Percentiles rank a stretch among this genome's conserved stretches.
Evolutionary conservation across 1,284 basidiomycete genomes (phyloP).

Genomic region (Tetrapyrgos nigripes): DNA sequence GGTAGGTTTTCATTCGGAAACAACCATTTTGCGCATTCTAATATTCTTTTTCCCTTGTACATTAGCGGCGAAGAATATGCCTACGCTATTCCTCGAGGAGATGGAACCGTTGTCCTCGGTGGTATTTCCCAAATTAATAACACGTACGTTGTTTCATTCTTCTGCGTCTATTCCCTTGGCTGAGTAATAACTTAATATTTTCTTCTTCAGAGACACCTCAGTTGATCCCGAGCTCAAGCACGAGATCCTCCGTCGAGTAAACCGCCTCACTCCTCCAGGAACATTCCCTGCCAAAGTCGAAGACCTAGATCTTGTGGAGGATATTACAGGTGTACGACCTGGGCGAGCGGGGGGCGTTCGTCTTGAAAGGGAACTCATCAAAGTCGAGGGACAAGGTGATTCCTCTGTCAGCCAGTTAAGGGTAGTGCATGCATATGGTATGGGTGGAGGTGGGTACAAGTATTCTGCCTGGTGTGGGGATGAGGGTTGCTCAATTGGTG

Average conservation of each 20-base stretch:
- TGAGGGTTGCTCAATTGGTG: constrained; percentile 8
- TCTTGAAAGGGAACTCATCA: constrained; percentile 9
- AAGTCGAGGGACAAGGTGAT: not conserved
- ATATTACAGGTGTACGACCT: constrained; percentile 7
- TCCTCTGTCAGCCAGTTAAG: not conserved
- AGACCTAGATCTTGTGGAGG: constrained; percentile 10
- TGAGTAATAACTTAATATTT: not conserved
- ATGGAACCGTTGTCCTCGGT: constrained; percentile 11
- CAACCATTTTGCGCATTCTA: not conserved
- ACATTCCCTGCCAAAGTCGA: constrained; percentile 10
- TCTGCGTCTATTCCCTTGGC: not conserved
- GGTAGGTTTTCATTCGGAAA: not conserved
- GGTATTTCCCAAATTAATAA: constrained; percentile 9
- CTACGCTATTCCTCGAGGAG: constrained; percentile 11
- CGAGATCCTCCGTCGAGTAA: constrained; percentile 6
- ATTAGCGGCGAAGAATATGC: constrained; percentile 9
- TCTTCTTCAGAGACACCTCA: not conserved
- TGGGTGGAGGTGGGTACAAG: constrained; percentile 11
- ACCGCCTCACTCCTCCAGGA: constrained; percentile 7
- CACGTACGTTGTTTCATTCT: constrained; percentile 3
- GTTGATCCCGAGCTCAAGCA: constrained; percentile 4
- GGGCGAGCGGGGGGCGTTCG: constrained; percentile 9
- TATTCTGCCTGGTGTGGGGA: constrained; percentile 12
- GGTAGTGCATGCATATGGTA: constrained; percentile 14
- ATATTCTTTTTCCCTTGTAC: not conserved